A percentile compares a stretch with the other conserved stretches of the same genome.
phyloP scores from a whole-genome alignment of 139 green algal species.

The Chlorella sp. region DNA sequence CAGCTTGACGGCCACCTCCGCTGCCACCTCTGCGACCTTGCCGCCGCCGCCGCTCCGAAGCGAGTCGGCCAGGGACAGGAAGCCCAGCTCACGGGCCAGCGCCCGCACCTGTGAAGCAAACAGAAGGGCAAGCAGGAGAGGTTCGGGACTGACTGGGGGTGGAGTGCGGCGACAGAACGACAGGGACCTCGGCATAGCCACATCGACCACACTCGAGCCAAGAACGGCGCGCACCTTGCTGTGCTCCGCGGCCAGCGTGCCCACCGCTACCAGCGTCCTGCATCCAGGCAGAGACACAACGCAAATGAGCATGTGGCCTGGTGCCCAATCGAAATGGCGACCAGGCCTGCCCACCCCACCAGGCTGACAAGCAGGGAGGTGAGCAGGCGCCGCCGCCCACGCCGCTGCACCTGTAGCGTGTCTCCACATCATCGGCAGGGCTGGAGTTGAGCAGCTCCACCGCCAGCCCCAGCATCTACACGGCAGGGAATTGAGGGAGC shows the following conservation, averaged over 20 bases:
- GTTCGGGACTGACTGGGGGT: too few species aligned
- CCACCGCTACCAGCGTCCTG: conserved; percentile 59
- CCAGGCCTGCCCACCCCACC: too few species aligned
- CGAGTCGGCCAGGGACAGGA: conserved; percentile 25
- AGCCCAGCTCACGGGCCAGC: conserved; percentile 36
- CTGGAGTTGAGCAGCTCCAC: conserved; percentile 55
- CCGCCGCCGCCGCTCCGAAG: conserved; percentile 4
- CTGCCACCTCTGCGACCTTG: conserved; percentile 29
- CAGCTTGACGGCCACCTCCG: conserved; percentile 18
- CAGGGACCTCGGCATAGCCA: too few species aligned
- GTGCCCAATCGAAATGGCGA: too few species aligned
- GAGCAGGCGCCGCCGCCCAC: too few species aligned
- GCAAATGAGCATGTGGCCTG: too few species aligned
- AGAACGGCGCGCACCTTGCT: background rate
- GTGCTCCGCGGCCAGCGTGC: conserved; percentile 54
- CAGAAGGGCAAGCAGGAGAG: too few species aligned
- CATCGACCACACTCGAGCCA: too few species aligned
- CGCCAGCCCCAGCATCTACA: conserved; percentile 52
- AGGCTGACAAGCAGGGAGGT: too few species aligned
- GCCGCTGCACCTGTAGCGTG: conserved; percentile 44
- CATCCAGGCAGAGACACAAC: conserved; percentile 17
- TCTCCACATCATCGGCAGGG: conserved; percentile 43
- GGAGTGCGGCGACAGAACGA: too few species aligned
- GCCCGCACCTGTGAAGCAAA: background rate
- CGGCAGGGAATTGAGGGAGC: background rate